Evolutionary conservation across 305 asterid species (phyloP), one percentile per base, ranked within the genome.

Genomic region (Rubia peregrina): DNA sequence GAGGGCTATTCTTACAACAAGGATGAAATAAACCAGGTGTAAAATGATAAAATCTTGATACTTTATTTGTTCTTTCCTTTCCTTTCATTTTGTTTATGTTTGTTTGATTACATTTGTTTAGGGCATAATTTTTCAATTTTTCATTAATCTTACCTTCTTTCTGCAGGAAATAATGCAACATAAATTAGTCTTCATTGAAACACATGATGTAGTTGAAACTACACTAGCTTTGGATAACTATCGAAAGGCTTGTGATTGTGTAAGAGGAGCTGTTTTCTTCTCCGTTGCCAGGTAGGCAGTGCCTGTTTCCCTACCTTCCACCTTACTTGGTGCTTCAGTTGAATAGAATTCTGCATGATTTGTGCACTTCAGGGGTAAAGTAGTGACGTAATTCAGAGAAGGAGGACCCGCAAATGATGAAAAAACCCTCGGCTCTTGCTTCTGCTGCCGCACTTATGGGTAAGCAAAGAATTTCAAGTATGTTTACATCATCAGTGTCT

Each of bases 191-290:
- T 95, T 95, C 86, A 91, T 95, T 73, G 99, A 95, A 88, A 95
- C 99, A 33, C 98, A 91, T 72, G 99, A 95, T 81, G 98, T 95
- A 63, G 98, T 95, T 78, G 99, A 95, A 80, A 95, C 99, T 78
- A 95, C 99, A 51, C 83, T 95, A 79, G 99, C 99, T 11, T 78
- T 95, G 74, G 99, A 95, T 81, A 95, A 91, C 76, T 95, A 90
- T 80, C 97, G 99, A 68, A 84, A 86, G 81, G 99, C 99, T 76
- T 95, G 99, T 80, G 98, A 95, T 86, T 86, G 96, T 84, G 99
- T 98, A 71, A 87, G 99, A 83, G 99, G 99, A 66, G 99, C 98
- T 21, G 98, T 95, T 64, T 95, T 95, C 76, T 91, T 95, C 88
- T 95, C 99, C 24, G 99, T 95, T 79, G 99, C 99, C 80, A 90